Percentiles rank a stretch among this genome's conserved stretches.
phyloP scores from a whole-genome alignment of 352 stramenopile genomes.

The Globisporangium splendens region DNA sequence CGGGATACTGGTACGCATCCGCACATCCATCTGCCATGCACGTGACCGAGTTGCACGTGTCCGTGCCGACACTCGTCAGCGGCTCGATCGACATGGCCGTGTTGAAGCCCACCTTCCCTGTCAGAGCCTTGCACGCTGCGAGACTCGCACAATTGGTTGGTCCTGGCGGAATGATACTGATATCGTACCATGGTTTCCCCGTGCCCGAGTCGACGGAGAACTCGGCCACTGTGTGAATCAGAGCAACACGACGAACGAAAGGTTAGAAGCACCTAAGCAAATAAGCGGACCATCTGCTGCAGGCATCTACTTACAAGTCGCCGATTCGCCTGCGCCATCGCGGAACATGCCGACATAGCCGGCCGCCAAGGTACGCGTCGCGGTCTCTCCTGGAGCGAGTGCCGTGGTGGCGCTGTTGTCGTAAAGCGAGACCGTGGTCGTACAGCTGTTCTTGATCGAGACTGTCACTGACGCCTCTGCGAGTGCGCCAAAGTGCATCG shows the following conservation, averaged over 20 bases:
- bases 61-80: slow-evolving; percentile 32
- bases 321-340: slow-evolving; percentile 33
- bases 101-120: slow-evolving; percentile 58
- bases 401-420: slow-evolving; percentile 48
- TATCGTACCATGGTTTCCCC: slow-evolving; percentile 51
- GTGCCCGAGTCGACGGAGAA: slow-evolving; percentile 35
- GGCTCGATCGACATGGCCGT: slow-evolving; percentile 53
- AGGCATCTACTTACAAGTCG: slow-evolving; percentile 25
- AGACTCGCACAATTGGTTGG: slow-evolving; percentile 38
- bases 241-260: neutral
- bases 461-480: slow-evolving; percentile 24
- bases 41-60: slow-evolving; percentile 38
- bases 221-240: slow-evolving; percentile 31
- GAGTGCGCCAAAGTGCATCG: neutral
- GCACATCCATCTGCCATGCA: slow-evolving; percentile 48
- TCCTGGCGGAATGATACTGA: slow-evolving; percentile 50
- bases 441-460: slow-evolving; percentile 42
- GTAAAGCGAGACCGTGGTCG: slow-evolving; percentile 44
- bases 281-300: slow-evolving; percentile 3
- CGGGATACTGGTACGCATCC: slow-evolving; percentile 59
- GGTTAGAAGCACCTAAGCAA: slow-evolving; percentile 6
- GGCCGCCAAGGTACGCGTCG: slow-evolving; percentile 33
- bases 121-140: slow-evolving; percentile 38
- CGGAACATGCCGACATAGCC: slow-evolving; percentile 58
- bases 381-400: slow-evolving; percentile 33